Percentiles rank a stretch among this genome's conserved stretches.
These are phyloP conservation scores for Aurantiochytrium sp. DNA, from an alignment of 108 stramenopile genomes.

Conservation along the genomic window DNA sequence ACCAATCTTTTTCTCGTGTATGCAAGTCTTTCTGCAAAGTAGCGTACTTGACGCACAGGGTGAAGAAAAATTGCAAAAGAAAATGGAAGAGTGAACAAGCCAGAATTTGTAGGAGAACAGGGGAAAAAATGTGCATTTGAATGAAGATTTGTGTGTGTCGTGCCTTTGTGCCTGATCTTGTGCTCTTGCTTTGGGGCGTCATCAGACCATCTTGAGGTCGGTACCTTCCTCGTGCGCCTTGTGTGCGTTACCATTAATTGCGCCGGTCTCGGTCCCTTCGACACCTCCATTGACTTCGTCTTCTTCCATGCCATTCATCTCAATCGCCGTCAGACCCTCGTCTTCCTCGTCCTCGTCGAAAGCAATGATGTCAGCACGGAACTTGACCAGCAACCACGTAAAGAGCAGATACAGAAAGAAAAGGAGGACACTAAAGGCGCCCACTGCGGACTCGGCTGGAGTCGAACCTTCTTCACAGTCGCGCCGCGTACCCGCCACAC, in stretches of 20 bases:
- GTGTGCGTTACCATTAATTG: neutral
- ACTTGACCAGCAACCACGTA: neutral
- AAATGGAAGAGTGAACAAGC: no score
- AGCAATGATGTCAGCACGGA: neutral
- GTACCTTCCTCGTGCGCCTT: neutral
- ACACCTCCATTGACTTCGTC: neutral
- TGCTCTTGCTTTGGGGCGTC: no score
- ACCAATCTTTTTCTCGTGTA: no score
- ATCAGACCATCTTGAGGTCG: conserved; percentile 17
- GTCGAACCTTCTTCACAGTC: neutral
- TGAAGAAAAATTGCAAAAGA: no score
- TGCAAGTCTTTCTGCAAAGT: no score
- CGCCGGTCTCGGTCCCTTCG: neutral
- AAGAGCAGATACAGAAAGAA: neutral
- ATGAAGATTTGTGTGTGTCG: no score
- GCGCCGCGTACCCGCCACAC: neutral
- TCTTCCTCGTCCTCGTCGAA: neutral
- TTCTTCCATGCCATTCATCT: neutral
- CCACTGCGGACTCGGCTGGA: neutral
- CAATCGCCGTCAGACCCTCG: neutral
- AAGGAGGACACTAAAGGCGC: neutral
- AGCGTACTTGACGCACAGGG: no score
- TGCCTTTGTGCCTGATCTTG: no score
- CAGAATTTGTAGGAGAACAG: no score
- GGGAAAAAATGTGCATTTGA: no score